A percentile compares a stretch with the other conserved stretches of the same genome.
phyloP scores from a whole-genome alignment of 768 basidiomycete genomes.

The Leccinum olivaceopallidum region DNA sequence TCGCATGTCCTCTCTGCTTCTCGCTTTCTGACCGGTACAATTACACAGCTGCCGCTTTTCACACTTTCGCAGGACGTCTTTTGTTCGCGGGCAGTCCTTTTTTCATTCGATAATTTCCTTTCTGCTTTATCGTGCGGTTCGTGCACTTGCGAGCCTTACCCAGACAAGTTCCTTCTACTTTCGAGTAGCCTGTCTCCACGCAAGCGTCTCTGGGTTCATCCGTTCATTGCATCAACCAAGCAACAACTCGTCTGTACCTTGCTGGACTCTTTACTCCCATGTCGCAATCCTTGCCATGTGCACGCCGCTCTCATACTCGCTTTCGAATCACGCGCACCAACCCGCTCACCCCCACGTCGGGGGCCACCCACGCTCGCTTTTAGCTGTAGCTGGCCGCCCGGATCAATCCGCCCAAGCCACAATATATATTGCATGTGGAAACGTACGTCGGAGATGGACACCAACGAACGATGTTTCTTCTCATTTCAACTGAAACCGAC shows the following conservation, averaged over 20 bases:
- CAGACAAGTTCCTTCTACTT: constrained; percentile 18
- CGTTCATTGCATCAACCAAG: constrained; percentile 31
- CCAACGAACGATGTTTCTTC: constrained; percentile 17
- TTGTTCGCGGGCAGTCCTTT: constrained; percentile 28
- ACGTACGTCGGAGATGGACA: constrained; percentile 32
- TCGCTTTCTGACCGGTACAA: constrained; percentile 32
- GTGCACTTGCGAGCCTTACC: constrained; percentile 16
- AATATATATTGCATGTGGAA: constrained; percentile 28
- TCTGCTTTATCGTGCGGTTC: constrained; percentile 26
- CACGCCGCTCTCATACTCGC: constrained; percentile 6
- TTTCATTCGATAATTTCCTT: constrained; percentile 32
- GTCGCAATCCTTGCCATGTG: constrained; percentile 15
- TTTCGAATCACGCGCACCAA: not conserved
- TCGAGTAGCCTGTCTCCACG: constrained; percentile 22
- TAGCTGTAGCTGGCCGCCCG: constrained; percentile 7
- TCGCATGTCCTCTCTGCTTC: constrained; percentile 29
- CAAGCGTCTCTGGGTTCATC: constrained; percentile 17
- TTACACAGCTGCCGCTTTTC: constrained; percentile 30
- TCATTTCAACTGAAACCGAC: constrained; percentile 13
- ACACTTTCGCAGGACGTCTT: constrained; percentile 24
- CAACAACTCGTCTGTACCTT: constrained; percentile 21
- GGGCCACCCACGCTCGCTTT: constrained; percentile 24
- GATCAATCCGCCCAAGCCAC: constrained; percentile 13
- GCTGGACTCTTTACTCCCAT: constrained; percentile 25
- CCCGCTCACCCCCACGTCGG: constrained; percentile 5